These are phyloP conservation scores for Fonsecaea monophora DNA, from an alignment of 2,329 filamentous ascomycete genomes.

Conservation along the genomic window DNA sequence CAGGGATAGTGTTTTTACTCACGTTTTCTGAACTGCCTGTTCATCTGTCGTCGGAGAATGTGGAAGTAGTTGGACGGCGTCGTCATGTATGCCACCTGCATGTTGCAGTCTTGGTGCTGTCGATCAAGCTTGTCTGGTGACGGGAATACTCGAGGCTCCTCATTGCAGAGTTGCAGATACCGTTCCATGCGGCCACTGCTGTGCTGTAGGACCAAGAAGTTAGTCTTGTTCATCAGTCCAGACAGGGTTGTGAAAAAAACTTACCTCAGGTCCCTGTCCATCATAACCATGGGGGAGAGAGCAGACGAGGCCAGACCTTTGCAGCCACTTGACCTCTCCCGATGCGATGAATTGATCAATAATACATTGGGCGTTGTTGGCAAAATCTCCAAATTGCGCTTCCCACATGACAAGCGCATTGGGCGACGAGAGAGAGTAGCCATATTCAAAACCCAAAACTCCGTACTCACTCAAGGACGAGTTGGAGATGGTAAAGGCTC, in stretches of 20 bases:
- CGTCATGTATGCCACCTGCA: slow-evolving; percentile 99
- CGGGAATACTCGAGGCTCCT: slow-evolving; percentile 94
- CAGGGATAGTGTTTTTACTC: slow-evolving; percentile 55
- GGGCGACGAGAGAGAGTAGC: slow-evolving; percentile 95
- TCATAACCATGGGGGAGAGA: slow-evolving; percentile 97
- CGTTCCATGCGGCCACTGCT: slow-evolving; percentile 82
- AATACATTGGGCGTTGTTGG: slow-evolving; percentile 99
- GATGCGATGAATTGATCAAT: slow-evolving; percentile 99
- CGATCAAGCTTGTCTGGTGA: slow-evolving; percentile 86
- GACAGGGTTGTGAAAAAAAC: neutral
- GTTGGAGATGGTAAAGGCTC: slow-evolving; percentile 95
- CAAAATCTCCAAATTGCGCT: slow-evolving; percentile 98
- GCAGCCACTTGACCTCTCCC: slow-evolving; percentile 98
- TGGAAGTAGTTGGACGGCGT: slow-evolving; percentile 96
- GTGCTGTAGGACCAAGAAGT: slow-evolving; percentile 8
- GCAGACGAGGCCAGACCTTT: slow-evolving; percentile 94
- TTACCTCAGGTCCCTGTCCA: slow-evolving; percentile 85
- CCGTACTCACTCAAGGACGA: slow-evolving; percentile 81
- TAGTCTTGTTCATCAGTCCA: neutral
- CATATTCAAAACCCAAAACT: slow-evolving; percentile 94
- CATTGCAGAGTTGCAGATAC: slow-evolving; percentile 95
- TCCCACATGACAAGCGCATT: slow-evolving; percentile 99
- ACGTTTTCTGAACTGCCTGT: slow-evolving; percentile 99
- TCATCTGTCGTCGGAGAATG: slow-evolving; percentile 94
- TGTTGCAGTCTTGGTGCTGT: slow-evolving; percentile 99